Evolutionary conservation across 2,329 filamentous ascomycete genomes (phyloP).

Genomic region (Stemphylium vesicarium): DNA sequence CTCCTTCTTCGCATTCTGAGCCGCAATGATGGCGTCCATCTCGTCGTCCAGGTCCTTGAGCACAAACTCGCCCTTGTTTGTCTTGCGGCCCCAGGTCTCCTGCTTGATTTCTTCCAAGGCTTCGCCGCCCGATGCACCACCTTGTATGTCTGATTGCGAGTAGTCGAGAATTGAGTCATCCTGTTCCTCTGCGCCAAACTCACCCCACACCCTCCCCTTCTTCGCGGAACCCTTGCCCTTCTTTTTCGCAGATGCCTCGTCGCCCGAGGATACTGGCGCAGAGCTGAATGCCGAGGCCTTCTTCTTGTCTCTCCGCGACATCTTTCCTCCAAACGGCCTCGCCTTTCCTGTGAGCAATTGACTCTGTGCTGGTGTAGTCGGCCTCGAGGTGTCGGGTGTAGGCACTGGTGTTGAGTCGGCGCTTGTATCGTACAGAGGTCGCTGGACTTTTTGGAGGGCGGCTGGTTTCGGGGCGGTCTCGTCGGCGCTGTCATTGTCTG

Average conservation of each 20-base stretch:
- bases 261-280: slow-evolving; percentile 77
- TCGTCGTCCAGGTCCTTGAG: slow-evolving; percentile 93
- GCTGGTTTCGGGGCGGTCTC: slow-evolving; percentile 62
- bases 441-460: slow-evolving; percentile 54
- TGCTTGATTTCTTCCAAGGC: slow-evolving; percentile 77
- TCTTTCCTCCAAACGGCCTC: slow-evolving; percentile 72
- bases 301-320: slow-evolving; percentile 81
- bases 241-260: slow-evolving; percentile 69
- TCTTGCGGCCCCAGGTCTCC: slow-evolving; percentile 83
- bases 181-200: slow-evolving; percentile 87
- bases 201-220: slow-evolving; percentile 91
- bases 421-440: slow-evolving; percentile 56
- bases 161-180: slow-evolving; percentile 84
- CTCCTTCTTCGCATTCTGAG: slow-evolving; percentile 68
- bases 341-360: slow-evolving; percentile 75
- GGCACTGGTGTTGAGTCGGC: slow-evolving; percentile 72
- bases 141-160: slow-evolving; percentile 68
- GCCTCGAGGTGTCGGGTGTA: slow-evolving; percentile 79
- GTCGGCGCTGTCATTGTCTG: slow-evolving; percentile 56
- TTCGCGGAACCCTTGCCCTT: slow-evolving; percentile 71
- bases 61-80: slow-evolving; percentile 88
- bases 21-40: slow-evolving; percentile 85
- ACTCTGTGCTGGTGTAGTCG: slow-evolving; percentile 71
- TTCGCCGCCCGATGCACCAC: slow-evolving; percentile 57
- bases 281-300: slow-evolving; percentile 61